These are phyloP conservation scores for Umbellularia californica DNA, from an alignment of 164 flowering plant genomes.

Conservation along the genomic window DNA sequence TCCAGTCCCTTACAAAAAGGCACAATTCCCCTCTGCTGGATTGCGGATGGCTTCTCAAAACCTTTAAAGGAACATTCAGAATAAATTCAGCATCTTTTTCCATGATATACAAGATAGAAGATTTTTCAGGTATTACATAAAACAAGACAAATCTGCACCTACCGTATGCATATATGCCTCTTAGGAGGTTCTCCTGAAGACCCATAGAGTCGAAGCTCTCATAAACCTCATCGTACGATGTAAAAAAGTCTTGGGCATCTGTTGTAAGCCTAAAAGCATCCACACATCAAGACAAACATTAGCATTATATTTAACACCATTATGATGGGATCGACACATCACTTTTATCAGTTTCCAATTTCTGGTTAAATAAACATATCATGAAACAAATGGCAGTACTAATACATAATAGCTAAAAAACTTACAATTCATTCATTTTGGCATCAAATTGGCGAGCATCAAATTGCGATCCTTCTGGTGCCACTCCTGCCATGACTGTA, in stretches of 20 bases:
- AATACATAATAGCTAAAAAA: not conserved
- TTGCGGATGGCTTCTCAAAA: slow-evolving; percentile 91
- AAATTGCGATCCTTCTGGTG: slow-evolving; percentile 25
- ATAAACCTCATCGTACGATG: slow-evolving; percentile 65
- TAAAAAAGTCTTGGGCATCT: slow-evolving; percentile 65
- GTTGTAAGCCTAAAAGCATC: slow-evolving; percentile 30
- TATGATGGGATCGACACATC: not conserved
- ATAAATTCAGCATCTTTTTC: not conserved
- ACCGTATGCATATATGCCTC: slow-evolving; percentile 88
- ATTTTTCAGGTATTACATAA: not conserved
- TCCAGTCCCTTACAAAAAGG: slow-evolving; percentile 83
- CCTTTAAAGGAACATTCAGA: slow-evolving; percentile 28
- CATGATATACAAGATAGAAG: not conserved
- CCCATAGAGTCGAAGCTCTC: slow-evolving; percentile 74
- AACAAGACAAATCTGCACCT: not conserved
- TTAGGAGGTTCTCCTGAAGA: slow-evolving; percentile 59
- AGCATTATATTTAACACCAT: not conserved
- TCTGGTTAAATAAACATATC: not conserved
- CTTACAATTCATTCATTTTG: slow-evolving; percentile 22
- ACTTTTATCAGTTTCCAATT: not conserved
- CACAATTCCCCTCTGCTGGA: slow-evolving; percentile 82
- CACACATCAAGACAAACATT: not conserved
- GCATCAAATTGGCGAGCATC: slow-evolving; percentile 24
- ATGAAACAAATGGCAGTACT: not conserved
- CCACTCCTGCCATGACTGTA: slow-evolving; percentile 15